phyloP scores from a whole-genome alignment of 192 early-diverging fungal species.

The Irineochytrium annulatum region DNA sequence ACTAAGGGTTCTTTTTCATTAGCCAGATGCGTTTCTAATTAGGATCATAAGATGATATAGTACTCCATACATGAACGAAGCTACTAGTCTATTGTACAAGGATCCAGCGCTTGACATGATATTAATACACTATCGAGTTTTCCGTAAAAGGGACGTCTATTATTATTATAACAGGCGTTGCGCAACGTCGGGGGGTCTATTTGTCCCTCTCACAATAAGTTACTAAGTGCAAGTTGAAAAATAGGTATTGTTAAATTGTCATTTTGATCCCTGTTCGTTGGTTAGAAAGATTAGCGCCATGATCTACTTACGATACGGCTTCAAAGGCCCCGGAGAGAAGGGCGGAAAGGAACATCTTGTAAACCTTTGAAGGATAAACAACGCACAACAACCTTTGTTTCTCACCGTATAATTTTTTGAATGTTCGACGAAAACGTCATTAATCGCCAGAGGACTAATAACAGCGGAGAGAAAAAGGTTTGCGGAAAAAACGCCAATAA shows the following conservation, averaged over 20 bases:
- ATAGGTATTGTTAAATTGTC: constrained; percentile 88
- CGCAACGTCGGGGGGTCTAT: no score
- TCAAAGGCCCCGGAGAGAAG: constrained; percentile 7
- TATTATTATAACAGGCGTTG: no score
- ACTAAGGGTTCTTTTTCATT: no score
- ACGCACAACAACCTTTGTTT: neutral
- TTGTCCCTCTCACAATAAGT: neutral
- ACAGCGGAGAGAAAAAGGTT: neutral
- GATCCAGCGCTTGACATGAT: no score
- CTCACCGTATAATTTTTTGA: neutral
- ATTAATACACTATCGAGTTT: no score
- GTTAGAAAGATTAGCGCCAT: neutral
- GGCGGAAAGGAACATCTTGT: neutral
- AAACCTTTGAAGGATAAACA: constrained; percentile 11
- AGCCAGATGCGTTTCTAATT: no score
- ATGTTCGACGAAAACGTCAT: no score
- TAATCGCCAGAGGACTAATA: neutral
- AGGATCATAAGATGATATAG: no score
- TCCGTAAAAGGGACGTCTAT: no score
- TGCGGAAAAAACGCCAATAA: constrained; percentile 52
- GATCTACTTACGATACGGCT: constrained; percentile 30
- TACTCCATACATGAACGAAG: no score
- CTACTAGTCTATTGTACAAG: no score
- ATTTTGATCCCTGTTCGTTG: constrained; percentile 66
- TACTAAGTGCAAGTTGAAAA: neutral